These are phyloP conservation scores for Epichloe elymi DNA, from an alignment of 2,329 filamentous ascomycete species.

Conservation along the genomic window DNA sequence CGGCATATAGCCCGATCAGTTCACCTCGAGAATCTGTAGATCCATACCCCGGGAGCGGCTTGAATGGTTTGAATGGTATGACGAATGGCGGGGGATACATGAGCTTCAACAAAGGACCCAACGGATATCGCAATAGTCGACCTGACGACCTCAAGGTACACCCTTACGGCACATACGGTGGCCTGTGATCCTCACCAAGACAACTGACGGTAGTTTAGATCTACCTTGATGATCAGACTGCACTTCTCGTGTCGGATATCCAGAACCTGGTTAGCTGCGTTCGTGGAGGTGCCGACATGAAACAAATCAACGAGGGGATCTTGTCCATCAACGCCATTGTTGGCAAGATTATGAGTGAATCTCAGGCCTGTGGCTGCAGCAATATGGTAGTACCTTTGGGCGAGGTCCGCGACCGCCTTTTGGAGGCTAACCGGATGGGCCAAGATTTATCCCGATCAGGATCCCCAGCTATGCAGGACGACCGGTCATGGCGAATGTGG, in stretches of 20 bases:
- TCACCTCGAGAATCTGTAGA: slow-evolving; percentile 49
- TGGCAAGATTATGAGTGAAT: slow-evolving; percentile 53
- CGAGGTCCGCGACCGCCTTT: slow-evolving; percentile 50
- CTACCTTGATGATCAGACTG: slow-evolving; percentile 74
- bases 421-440: slow-evolving; percentile 49
- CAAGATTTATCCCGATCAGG: slow-evolving; percentile 38
- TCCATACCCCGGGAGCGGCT: slow-evolving; percentile 23
- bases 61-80: slow-evolving; percentile 19
- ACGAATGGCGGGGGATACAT: slow-evolving; percentile 25
- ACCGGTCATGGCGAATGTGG: slow-evolving; percentile 48
- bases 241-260: slow-evolving; percentile 64
- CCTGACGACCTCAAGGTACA: slow-evolving; percentile 37
- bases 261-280: slow-evolving; percentile 67
- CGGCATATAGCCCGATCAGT: slow-evolving; percentile 60
- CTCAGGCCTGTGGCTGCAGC: slow-evolving; percentile 40
- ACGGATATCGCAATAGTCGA: slow-evolving; percentile 29
- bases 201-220: slow-evolving; percentile 31
- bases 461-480: slow-evolving; percentile 29
- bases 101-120: slow-evolving; percentile 23
- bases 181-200: slow-evolving; percentile 5
- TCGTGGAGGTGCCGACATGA: slow-evolving; percentile 48
- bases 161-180: slow-evolving; percentile 8
- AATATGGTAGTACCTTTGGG: slow-evolving; percentile 44
- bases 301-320: slow-evolving; percentile 57
- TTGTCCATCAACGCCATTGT: slow-evolving; percentile 58